These are phyloP conservation scores for Carex sylvatica DNA, from an alignment of 202 grass and related monocot genomes.

Conservation along the genomic window DNA sequence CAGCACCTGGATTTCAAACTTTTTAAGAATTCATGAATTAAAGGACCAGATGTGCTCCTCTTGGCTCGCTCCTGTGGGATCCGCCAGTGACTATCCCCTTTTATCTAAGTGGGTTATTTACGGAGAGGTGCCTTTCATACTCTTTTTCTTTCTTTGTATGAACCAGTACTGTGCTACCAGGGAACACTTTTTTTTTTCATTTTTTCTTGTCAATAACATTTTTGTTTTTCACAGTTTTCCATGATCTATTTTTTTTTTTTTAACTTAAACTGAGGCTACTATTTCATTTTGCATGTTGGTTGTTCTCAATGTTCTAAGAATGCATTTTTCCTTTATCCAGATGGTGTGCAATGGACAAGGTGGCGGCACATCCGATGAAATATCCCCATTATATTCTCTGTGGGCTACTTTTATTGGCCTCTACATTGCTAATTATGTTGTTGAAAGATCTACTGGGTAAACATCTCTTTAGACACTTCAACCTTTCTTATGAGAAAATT, in stretches of 20 bases:
- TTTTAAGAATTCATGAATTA: constrained; percentile 73
- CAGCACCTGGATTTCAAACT: constrained; percentile 84
- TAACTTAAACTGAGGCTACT: background rate
- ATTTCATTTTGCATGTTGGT: background rate
- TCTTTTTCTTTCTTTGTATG: constrained; percentile 16
- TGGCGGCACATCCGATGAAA: constrained; percentile 76
- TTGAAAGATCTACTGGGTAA: constrained; percentile 93
- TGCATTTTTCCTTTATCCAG: constrained; percentile 45
- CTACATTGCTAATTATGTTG: constrained; percentile 93
- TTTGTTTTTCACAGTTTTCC: constrained; percentile 9
- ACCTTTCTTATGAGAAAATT: background rate
- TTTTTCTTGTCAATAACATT: background rate
- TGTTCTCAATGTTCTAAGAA: background rate
- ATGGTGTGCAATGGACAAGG: constrained; percentile 89
- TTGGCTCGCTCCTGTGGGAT: constrained; percentile 94
- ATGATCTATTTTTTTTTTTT: background rate
- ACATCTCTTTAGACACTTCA: background rate
- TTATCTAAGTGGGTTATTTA: constrained; percentile 97
- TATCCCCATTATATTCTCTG: constrained; percentile 88
- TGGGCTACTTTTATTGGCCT: constrained; percentile 97
- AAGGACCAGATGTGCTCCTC: constrained; percentile 96
- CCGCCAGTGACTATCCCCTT: constrained; percentile 86
- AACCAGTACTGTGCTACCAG: background rate
- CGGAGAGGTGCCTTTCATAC: constrained; percentile 64
- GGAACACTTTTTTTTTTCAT: background rate